Evolutionary conservation across 225 moss, liverwort and hornwort species (phyloP).

Genomic region (Sphagnum tenellum): DNA sequence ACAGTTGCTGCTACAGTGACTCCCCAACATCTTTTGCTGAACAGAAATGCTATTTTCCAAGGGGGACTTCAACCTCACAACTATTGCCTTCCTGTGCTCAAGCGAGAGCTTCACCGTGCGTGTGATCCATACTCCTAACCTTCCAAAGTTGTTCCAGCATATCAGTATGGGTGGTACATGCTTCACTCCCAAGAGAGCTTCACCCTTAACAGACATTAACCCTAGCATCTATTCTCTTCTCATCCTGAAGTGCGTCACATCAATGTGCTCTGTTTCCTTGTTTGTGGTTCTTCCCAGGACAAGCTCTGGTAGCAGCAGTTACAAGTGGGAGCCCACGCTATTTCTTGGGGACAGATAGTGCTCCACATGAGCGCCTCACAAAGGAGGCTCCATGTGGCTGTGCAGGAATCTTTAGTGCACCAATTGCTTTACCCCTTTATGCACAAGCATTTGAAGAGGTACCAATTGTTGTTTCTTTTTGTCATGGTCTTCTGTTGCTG

Average conservation of each 20-base stretch:
- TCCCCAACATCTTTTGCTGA: conserved; percentile 92
- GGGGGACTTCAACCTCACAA: conserved; percentile 95
- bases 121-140: neutral
- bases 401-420: conserved; percentile 89
- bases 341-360: conserved; percentile 95
- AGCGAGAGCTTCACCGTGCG: conserved; percentile 81
- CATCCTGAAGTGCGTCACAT: neutral
- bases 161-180: too few relatives aligned
- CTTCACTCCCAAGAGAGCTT: too few relatives aligned
- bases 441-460: conserved; percentile 93
- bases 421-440: conserved; percentile 81
- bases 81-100: conserved; percentile 91
- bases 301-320: conserved; percentile 81
- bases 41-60: conserved; percentile 88
- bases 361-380: conserved; percentile 76
- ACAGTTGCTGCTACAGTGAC: conserved; percentile 86
- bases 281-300: conserved; percentile 28
- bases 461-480: neutral
- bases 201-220: too few relatives aligned
- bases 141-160: too few relatives aligned
- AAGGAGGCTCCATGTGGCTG: conserved; percentile 93
- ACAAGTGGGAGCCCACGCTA: conserved; percentile 83
- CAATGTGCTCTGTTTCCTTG: neutral
- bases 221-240: too few relatives aligned
- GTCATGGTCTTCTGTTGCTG: too few relatives aligned